A percentile compares a stretch with the other conserved stretches of the same genome.
Conservation (phyloP, 805 yeast genomes). For the Lipomyces sp. region DNA sequence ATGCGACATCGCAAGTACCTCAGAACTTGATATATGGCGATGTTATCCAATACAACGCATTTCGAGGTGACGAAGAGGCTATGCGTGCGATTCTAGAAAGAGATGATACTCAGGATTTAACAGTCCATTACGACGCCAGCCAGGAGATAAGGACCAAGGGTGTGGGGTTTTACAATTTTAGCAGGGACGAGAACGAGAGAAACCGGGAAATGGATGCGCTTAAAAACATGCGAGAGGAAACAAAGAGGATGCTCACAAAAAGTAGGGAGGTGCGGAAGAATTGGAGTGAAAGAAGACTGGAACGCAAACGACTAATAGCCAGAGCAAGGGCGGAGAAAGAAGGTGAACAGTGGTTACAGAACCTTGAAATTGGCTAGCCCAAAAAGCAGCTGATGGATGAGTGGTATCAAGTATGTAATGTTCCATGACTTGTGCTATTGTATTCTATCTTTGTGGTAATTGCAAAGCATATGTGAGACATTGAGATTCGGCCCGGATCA, state of each 20-base stretch:
- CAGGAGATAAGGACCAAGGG: slow-evolving; percentile 38
- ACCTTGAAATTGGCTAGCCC: slow-evolving; percentile 1
- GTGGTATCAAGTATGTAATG: background rate
- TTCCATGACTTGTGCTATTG: background rate
- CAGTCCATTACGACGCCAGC: slow-evolving; percentile 38
- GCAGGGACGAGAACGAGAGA: slow-evolving; percentile 34
- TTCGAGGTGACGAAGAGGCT: slow-evolving; percentile 35
- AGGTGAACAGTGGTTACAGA: slow-evolving; percentile 17
- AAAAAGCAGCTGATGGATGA: background rate
- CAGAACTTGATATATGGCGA: slow-evolving; percentile 38
- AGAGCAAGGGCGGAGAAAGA: slow-evolving; percentile 18
- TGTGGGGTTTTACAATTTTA: slow-evolving; percentile 40
- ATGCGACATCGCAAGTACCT: slow-evolving; percentile 23
- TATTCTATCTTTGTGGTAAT: background rate
- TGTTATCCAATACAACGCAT: slow-evolving; percentile 37
- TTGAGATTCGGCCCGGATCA: background rate
- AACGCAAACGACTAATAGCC: slow-evolving; percentile 14
- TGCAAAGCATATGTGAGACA: background rate
- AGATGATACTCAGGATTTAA: slow-evolving; percentile 18
- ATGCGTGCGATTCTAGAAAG: slow-evolving; percentile 33
- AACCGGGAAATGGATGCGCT: slow-evolving; percentile 35
- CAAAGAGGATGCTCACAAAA: slow-evolving; percentile 12
- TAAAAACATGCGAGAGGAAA: slow-evolving; percentile 33
- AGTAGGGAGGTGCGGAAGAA: slow-evolving; percentile 14
- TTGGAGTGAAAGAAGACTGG: slow-evolving; percentile 22